phyloP scores from a whole-genome alignment of 2,329 filamentous ascomycete genomes.

The Trichoderma sp. region DNA sequence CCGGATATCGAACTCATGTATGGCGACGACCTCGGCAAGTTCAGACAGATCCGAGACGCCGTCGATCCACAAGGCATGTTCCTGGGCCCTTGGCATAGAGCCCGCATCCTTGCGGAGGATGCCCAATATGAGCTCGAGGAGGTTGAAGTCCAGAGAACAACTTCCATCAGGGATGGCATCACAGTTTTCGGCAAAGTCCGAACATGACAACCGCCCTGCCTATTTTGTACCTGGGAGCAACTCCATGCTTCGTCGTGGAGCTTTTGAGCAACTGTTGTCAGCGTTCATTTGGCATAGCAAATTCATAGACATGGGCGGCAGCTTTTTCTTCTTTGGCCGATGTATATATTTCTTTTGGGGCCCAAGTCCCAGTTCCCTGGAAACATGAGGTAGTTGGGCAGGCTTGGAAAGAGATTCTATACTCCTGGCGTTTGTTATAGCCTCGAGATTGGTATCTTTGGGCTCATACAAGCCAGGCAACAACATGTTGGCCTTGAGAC shows the following conservation, averaged over 20 bases:
- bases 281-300: neutral
- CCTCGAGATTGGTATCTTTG: neutral
- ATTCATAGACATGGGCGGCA: conserved; percentile 9
- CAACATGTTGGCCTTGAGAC: neutral
- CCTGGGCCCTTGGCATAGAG: conserved; percentile 84
- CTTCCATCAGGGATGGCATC: conserved; percentile 35
- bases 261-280: neutral
- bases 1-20: conserved; percentile 69
- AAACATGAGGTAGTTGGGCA: neutral
- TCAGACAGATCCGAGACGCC: conserved; percentile 67
- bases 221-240: neutral
- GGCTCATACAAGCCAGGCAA: neutral
- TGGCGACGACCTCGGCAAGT: conserved; percentile 65
- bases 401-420: neutral
- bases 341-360: conserved; percentile 20
- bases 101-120: conserved; percentile 57
- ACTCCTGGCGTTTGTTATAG: neutral
- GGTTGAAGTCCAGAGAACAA: conserved; percentile 38
- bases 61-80: conserved; percentile 85
- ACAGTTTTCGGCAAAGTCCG: conserved; percentile 30
- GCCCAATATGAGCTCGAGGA: conserved; percentile 44
- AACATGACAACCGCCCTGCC: neutral
- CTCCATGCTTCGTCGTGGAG: neutral
- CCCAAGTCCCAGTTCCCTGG: neutral
- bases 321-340: conserved; percentile 1